Base-by-base conservation (phyloP, 306 rosid species). In the Senna tora region DNA sequence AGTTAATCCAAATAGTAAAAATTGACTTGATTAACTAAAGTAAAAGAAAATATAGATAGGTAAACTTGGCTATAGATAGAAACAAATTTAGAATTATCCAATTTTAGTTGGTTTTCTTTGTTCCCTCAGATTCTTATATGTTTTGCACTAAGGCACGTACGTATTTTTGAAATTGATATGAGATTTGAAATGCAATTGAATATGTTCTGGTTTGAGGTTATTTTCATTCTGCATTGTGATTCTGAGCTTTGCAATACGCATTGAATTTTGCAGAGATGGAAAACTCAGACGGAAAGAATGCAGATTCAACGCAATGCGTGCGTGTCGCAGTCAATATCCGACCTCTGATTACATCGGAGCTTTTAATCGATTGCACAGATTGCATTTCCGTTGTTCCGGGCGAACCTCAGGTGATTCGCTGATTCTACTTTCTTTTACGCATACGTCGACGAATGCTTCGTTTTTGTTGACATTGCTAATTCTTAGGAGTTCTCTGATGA, bases 261-360 rank as follows among this genome's bases (percentile, higher is more conserved):
- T 75, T 57, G 52, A 53, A n/a, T 47, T 6, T 56, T 12, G 14
- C 16, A 8, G 57, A 65, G 64, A 94, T 94, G 99, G 99, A 94
- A 9, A 84, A 67, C 61, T 72, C 72, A 2, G 97, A 91, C 13
- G 75, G 65, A 20, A 88, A 52, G 73, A 65, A 38, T 17, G 59
- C 38, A 10, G 96, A 91, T 73, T 75, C 89, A 36, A 45, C 84
- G 5, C 90, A 90, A 57, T 85, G 91, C 22, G 97, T 94, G 4
- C 85, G 96, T 11, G 99, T 94, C 0, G 97, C 99, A 0, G 97
- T 94, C 41, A 91, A 94, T 33, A 73, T 94, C 0, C 83, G 99
- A 25, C 99, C 99, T 3, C 75, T 94, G 76, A 88, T 95, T 43
- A 89, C 96, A 0, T 45, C 97, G 0, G 99, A 95, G 91, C 96